These are phyloP conservation scores for Isatis tinctoria DNA, from an alignment of 345 rosid species.

Conservation along the genomic window DNA sequence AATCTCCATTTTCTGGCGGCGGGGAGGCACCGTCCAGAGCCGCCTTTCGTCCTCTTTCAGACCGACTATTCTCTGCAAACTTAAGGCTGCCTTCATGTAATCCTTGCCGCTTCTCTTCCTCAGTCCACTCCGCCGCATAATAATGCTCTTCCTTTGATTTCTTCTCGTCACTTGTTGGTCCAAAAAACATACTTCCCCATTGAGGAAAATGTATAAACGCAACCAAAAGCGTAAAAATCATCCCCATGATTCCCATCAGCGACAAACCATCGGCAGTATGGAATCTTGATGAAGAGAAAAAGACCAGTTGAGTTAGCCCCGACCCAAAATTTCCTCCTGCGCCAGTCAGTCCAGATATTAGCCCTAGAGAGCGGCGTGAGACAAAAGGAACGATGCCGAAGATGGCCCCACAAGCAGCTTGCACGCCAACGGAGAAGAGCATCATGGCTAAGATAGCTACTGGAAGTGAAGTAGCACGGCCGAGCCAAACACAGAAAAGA, in stretches of 20 bases:
- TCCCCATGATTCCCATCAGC: conserved; percentile 61
- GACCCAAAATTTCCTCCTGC: conserved; percentile 79
- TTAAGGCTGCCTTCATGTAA: conserved; percentile 55
- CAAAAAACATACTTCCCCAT: conserved; percentile 69
- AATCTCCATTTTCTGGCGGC: conserved; percentile 30
- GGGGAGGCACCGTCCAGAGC: conserved; percentile 24
- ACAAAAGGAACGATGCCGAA: conserved; percentile 72
- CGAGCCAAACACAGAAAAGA: conserved; percentile 67
- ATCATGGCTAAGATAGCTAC: conserved; percentile 60
- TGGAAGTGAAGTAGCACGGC: conserved; percentile 58
- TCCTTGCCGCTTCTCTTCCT: conserved; percentile 55
- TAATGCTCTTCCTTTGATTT: conserved; percentile 55
- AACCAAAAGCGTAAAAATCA: conserved; percentile 54
- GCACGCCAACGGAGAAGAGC: conserved; percentile 65
- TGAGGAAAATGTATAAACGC: conserved; percentile 63
- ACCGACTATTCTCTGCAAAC: conserved; percentile 64
- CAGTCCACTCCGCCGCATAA: conserved; percentile 56
- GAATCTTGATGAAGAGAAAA: conserved; percentile 50
- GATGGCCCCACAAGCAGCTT: conserved; percentile 82
- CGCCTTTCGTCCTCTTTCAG: conserved; percentile 55
- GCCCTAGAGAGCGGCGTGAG: conserved; percentile 60
- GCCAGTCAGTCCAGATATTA: conserved; percentile 65
- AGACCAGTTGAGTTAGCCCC: conserved; percentile 61
- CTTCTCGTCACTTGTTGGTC: conserved; percentile 40
- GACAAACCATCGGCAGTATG: conserved; percentile 49